Evolutionary conservation across 192 early-diverging fungal genomes (phyloP), one percentile per base, ranked within the genome.

Genomic region (Podila clonocystis): DNA sequence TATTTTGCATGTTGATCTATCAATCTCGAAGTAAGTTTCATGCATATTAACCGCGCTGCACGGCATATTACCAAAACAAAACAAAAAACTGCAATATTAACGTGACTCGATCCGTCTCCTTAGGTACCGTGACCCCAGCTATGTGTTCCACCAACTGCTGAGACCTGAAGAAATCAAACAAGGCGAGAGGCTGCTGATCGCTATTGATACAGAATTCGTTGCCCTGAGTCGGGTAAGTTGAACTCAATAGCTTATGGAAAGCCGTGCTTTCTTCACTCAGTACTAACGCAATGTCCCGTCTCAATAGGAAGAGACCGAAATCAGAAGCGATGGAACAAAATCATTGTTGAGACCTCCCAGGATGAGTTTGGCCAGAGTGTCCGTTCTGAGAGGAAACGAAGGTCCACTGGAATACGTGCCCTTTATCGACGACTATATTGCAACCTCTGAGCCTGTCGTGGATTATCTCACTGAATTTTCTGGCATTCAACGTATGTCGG

Each of bases 361-460:
- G 24, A 89, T 97, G 57, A 89, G 88, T 30, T 82, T 99, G 48
- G 98, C 97, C 1, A 89, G 98, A 12, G 95, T 99, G 20, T 96
- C 94, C 60, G 94, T 98, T 0, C 76, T 98, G 24, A 91, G 97
- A 5, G 97, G 96, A 0, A 82, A 89, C 26, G 91, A 88, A 17
- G 94, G 93, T 0, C 84, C 87, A 0, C 67, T 91, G 38, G 89
- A 92, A 45, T 91, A 92, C 20, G 82, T 93, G 22, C 96, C 97
- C 1, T 98, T 98, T 82, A 96, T 99, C 57, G 98, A 99, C 77
- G 98, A 99, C 80, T 98, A 99, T 74, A 94, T 99, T 62, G 91
- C 85, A 4, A 91, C 92, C 4, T 89, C 88, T 11, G 94, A 96
- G 61, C 93, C 94, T 9, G 89, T 99, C 31, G 93, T 92, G 15